Percentiles rank a stretch among this genome's conserved stretches.
These are phyloP conservation scores for Dacryopinax spathularia DNA, from an alignment of 768 basidiomycete genomes.

Conservation along the genomic window DNA sequence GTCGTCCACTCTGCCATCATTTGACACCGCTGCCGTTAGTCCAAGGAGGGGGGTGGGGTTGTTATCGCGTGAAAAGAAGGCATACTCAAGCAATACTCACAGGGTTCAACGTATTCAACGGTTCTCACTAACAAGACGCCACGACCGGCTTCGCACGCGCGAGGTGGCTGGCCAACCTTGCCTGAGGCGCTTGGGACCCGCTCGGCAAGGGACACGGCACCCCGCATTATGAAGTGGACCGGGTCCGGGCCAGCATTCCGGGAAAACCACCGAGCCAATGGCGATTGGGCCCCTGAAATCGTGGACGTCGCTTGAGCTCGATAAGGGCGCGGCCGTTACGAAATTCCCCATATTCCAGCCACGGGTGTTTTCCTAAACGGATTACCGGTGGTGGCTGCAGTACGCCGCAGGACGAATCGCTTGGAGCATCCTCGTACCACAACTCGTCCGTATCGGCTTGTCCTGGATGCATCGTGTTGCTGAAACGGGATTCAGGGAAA, in stretches of 20 bases:
- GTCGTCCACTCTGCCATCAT: neutral
- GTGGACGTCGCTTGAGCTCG: neutral
- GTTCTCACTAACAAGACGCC: neutral
- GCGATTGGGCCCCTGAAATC: neutral
- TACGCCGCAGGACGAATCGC: neutral
- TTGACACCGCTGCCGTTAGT: neutral
- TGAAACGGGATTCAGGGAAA: neutral
- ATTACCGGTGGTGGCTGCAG: neutral
- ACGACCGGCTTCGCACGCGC: neutral
- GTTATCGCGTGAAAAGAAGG: neutral
- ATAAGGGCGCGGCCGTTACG: neutral
- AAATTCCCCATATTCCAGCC: neutral
- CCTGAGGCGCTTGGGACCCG: neutral
- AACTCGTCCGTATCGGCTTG: neutral
- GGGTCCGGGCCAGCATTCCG: neutral
- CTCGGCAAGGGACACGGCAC: neutral
- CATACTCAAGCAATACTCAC: neutral
- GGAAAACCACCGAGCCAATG: neutral
- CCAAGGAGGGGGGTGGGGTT: neutral
- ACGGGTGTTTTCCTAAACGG: neutral
- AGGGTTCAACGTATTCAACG: neutral
- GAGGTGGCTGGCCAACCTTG: neutral
- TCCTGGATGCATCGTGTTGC: neutral
- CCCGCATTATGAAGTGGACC: slow-evolving; percentile 1
- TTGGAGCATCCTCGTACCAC: neutral